These are phyloP conservation scores for Melampsora abietis-canadensis DNA, from an alignment of 1,284 basidiomycete species.

Conservation along the genomic window DNA sequence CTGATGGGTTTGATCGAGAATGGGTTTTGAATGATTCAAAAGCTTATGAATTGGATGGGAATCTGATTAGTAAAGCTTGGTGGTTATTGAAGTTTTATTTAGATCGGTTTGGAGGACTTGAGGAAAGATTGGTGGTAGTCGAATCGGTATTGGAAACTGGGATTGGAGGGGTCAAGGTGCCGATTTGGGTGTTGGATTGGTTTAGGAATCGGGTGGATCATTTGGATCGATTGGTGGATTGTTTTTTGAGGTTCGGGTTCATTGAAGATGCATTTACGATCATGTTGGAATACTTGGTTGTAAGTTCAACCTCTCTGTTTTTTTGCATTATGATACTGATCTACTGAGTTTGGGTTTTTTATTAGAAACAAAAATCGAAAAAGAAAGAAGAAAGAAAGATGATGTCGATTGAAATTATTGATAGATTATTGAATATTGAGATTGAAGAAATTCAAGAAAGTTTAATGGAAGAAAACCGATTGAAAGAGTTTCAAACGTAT, in stretches of 20 bases:
- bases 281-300: background rate
- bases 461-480: no score
- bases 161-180: slow-evolving; percentile 61
- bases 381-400: no score
- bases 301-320: background rate
- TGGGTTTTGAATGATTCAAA: slow-evolving; percentile 28
- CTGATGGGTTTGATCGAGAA: slow-evolving; percentile 7
- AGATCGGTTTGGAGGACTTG: slow-evolving; percentile 6
- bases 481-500: no score
- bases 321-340: background rate
- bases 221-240: slow-evolving; percentile 58
- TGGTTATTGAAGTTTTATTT: slow-evolving; percentile 24
- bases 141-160: slow-evolving; percentile 72
- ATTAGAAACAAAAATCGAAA: no score
- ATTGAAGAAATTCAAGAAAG: no score
- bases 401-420: no score
- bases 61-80: slow-evolving; percentile 19
- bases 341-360: no score
- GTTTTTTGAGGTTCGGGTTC: background rate
- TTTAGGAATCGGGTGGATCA: slow-evolving; percentile 55
- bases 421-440: no score
- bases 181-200: slow-evolving; percentile 73
- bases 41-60: slow-evolving; percentile 11
- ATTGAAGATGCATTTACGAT: slow-evolving; percentile 1
- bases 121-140: slow-evolving; percentile 57